These are phyloP conservation scores for Moesziomyces aphidis DNA, from an alignment of 1,284 basidiomycete genomes.

Conservation along the genomic window DNA sequence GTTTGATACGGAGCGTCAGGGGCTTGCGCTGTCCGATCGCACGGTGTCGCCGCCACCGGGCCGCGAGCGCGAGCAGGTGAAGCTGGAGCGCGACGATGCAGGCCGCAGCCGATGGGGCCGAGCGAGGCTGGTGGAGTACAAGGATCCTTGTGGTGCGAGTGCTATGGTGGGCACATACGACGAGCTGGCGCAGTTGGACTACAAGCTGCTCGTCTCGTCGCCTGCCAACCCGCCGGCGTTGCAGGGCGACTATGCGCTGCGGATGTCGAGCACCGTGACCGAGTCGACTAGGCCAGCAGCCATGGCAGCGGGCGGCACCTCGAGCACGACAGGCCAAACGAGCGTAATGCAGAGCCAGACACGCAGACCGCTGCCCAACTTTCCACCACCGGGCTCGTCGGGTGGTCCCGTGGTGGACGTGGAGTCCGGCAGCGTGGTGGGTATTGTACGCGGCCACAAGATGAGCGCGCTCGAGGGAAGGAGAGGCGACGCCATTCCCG, in stretches of 20 bases:
- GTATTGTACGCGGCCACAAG: slow-evolving; percentile 76
- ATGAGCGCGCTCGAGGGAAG: slow-evolving; percentile 73
- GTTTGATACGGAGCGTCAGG: slow-evolving; percentile 24
- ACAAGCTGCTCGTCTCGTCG: slow-evolving; percentile 50
- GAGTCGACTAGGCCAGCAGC: slow-evolving; percentile 4
- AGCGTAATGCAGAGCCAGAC: slow-evolving; percentile 20
- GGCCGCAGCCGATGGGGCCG: slow-evolving; percentile 60
- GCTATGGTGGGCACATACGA: slow-evolving; percentile 75
- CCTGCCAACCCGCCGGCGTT: slow-evolving; percentile 53
- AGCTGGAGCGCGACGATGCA: slow-evolving; percentile 50
- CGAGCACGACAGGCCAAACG: neutral
- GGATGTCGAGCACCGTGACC: slow-evolving; percentile 28
- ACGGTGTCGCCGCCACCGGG: slow-evolving; percentile 27
- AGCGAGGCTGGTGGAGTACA: slow-evolving; percentile 62
- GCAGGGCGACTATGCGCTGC: slow-evolving; percentile 29
- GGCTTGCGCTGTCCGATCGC: slow-evolving; percentile 2
- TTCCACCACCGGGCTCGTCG: slow-evolving; percentile 77
- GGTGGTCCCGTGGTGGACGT: slow-evolving; percentile 79
- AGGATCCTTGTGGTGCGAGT: slow-evolving; percentile 54
- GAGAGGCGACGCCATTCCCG: slow-evolving; percentile 77
- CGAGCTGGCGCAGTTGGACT: slow-evolving; percentile 73
- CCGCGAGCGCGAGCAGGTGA: slow-evolving; percentile 42
- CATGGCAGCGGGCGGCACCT: neutral
- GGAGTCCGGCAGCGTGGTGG: slow-evolving; percentile 76
- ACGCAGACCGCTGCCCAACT: slow-evolving; percentile 50